Percentiles rank a stretch among this genome's conserved stretches.
These are phyloP conservation scores for Moelleriella libera DNA, from an alignment of 2,329 filamentous ascomycete genomes.

Conservation along the genomic window DNA sequence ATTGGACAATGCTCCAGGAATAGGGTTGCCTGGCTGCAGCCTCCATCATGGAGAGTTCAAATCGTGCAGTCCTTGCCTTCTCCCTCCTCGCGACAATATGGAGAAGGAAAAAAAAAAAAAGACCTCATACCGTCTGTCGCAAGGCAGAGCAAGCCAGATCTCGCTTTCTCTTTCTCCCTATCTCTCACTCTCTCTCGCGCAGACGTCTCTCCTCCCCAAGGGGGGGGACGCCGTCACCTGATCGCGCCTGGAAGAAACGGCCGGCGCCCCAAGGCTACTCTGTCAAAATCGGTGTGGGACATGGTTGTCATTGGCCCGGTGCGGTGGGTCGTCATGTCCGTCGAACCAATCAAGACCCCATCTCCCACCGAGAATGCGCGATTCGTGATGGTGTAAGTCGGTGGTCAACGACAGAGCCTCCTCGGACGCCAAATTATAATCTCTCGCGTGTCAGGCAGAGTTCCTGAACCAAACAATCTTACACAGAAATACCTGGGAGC, in stretches of 20 bases:
- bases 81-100: no score
- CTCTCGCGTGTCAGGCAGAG: constrained; percentile 21
- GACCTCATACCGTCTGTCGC: no score
- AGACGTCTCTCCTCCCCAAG: background rate
- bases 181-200: background rate
- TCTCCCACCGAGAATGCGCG: constrained; percentile 16
- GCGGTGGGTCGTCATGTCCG: constrained; percentile 6
- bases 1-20: no score
- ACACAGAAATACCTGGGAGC: constrained; percentile 21
- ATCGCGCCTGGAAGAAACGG: constrained; percentile 4
- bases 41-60: no score
- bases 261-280: background rate
- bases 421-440: constrained; percentile 24
- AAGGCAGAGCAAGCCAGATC: no score
- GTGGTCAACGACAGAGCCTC: constrained; percentile 17
- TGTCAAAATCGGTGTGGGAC: constrained; percentile 16
- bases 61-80: no score
- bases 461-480: constrained; percentile 23
- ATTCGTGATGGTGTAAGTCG: constrained; percentile 23
- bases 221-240: constrained; percentile 8
- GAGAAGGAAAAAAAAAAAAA: no score
- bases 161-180: background rate
- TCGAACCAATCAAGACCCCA: constrained; percentile 15
- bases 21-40: no score
- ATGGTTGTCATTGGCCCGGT: constrained; percentile 15